Evolutionary conservation across 1,139 yeast genomes (phyloP).

Genomic region (Debaryomyces robertsiae): DNA sequence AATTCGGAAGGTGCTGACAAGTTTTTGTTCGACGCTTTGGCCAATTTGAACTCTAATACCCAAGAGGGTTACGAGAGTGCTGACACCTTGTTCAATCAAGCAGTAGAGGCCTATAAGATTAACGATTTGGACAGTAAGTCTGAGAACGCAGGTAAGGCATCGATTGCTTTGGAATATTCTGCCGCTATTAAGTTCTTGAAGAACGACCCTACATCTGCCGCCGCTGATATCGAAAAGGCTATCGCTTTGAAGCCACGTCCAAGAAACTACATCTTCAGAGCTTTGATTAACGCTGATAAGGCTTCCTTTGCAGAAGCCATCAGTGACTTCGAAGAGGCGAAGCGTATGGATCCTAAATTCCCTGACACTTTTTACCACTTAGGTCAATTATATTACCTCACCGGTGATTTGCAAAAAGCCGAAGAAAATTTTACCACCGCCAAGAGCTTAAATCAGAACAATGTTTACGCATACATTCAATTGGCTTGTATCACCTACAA

Average conservation of each 20-base stretch:
- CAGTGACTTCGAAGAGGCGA: conserved; percentile 73
- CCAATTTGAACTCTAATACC: conserved; percentile 62
- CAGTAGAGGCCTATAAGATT: conserved; percentile 57
- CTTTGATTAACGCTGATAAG: conserved; percentile 82
- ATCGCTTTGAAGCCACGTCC: conserved; percentile 73
- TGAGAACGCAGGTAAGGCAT: conserved; percentile 52
- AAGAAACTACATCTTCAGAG: conserved; percentile 81
- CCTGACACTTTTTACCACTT: conserved; percentile 91
- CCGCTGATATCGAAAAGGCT: conserved; percentile 61
- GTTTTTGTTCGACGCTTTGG: conserved; percentile 68
- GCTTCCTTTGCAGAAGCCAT: conserved; percentile 64
- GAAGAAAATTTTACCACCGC: conserved; percentile 76
- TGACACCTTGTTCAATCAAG: conserved; percentile 66
- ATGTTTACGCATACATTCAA: conserved; percentile 87
- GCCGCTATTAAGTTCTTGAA: conserved; percentile 85
- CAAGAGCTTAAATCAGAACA: conserved; percentile 69
- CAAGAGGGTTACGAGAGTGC: conserved; percentile 76
- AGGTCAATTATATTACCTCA: conserved; percentile 87
- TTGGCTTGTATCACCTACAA: conserved; percentile 91
- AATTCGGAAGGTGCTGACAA: conserved; percentile 57
- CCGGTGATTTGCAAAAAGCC: conserved; percentile 75
- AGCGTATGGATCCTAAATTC: conserved; percentile 65
- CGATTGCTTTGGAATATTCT: conserved; percentile 77
- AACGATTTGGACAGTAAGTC: conserved; percentile 37
- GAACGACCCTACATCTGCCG: conserved; percentile 67